Evolutionary conservation across 1,139 yeast genomes (phyloP), one percentile per base, ranked within the genome.

Genomic region (Scheffersomyces stambukii): DNA sequence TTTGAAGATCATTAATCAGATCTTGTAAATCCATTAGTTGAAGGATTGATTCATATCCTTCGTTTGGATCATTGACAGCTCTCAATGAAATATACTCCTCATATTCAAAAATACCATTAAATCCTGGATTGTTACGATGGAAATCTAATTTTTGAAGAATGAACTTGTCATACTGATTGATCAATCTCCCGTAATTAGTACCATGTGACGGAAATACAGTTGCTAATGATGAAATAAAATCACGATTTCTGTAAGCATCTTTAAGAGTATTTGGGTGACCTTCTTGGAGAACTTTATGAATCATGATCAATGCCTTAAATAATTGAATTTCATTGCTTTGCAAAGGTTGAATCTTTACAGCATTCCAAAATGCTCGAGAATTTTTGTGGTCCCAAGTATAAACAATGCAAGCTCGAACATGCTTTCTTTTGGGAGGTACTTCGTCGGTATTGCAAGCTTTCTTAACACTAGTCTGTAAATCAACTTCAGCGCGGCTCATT

Each of bases 361-460:
- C 81, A 45, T 83, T 80, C 95, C 95, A 86, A 50, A 89, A 86
- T 4, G 88, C 85, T 38, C 78, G 69, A 4, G 95, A 80, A 29
- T 88, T 79, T 51, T 84, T 83, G 48, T 86, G 93, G 54, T 91
- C 98, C 96, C 97, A 89, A 3, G 96, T 85, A 56, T 81, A 88
- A 21, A 91, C 95, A 38, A 88, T 88, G 61, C 96, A 86, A 3
- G 95, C 89, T 46, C 91, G 64, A 7, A 91, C 97, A 57, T 91
- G 98, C 54, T 91, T 91, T 46, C 97, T 71, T 54, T 91, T 91
- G 1, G 98, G 96, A 0, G 97, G 95, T 3, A 83, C 75, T 49
- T 89, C 96, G 23, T 88, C 96, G 22, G 74, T 46, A 23, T 81
- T 81, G 40, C 95, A 83, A 1, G 97, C 96, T 62, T 91, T 91